Percentiles rank a stretch among this genome's conserved stretches.
Conservation (phyloP, 495 filamentous ascomycete genomes). For the Aspergillus baeticus region DNA sequence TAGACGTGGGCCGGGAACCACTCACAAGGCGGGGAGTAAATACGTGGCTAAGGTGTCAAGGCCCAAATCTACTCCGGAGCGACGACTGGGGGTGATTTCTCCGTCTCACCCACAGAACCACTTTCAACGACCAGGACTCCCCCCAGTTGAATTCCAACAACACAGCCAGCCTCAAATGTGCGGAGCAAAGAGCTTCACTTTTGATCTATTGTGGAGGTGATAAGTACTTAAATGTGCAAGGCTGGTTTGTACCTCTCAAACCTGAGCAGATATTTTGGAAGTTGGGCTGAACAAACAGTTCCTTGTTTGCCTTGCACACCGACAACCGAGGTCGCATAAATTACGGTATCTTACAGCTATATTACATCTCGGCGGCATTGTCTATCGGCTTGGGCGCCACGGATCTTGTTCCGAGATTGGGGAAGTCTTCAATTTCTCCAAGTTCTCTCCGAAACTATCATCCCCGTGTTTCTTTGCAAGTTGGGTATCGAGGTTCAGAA, state of each 20-base stretch:
- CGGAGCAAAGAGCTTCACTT: no score
- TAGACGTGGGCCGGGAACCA: background rate
- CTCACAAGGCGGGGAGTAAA: background rate
- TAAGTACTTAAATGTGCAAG: background rate
- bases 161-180: no score
- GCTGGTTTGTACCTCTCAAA: no score
- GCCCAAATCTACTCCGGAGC: background rate
- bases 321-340: slow-evolving; percentile 28
- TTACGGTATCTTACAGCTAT: slow-evolving; percentile 34
- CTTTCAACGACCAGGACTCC: background rate
- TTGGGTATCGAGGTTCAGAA: no score
- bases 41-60: no score
- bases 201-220: background rate
- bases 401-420: background rate
- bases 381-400: slow-evolving; percentile 16
- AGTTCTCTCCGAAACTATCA: background rate
- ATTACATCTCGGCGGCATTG: slow-evolving; percentile 27
- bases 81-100: background rate
- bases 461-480: background rate
- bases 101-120: slow-evolving; percentile 11
- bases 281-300: no score
- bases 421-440: background rate
- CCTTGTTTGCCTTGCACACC: background rate
- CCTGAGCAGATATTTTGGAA: no score
- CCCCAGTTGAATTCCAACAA: slow-evolving; percentile 1